Conservation (phyloP, 768 basidiomycete genomes). For the Pulveroboletus sp. region DNA sequence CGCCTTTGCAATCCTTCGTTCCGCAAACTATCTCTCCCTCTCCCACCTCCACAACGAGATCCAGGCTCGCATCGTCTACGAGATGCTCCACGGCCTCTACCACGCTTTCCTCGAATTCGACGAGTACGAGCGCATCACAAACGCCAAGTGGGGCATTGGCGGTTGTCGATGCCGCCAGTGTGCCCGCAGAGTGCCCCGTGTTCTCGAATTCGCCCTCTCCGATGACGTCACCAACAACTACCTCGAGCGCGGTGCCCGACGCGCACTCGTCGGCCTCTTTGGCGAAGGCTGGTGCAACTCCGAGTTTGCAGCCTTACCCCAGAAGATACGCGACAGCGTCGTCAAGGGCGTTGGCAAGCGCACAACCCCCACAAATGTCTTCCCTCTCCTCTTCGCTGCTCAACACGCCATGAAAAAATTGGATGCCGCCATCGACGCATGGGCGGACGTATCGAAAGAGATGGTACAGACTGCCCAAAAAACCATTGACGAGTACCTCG, state of each 20-base stretch:
- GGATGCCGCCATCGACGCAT: constrained; percentile 52
- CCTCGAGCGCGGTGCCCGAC: constrained; percentile 67
- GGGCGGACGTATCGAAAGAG: constrained; percentile 40
- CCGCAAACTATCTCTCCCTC: constrained; percentile 76
- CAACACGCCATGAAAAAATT: constrained; percentile 58
- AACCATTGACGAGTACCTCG: constrained; percentile 58
- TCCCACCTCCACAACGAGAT: constrained; percentile 72
- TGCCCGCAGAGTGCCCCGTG: constrained; percentile 70
- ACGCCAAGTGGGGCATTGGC: constrained; percentile 75
- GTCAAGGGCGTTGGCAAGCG: constrained; percentile 71
- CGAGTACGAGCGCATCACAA: constrained; percentile 73
- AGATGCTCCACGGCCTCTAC: constrained; percentile 88
- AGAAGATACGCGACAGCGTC: constrained; percentile 60
- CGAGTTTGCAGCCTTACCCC: constrained; percentile 72
- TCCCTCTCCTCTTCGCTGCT: constrained; percentile 64
- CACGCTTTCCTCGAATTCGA: constrained; percentile 77
- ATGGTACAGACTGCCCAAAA: constrained; percentile 65
- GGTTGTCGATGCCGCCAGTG: constrained; percentile 86
- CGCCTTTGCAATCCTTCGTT: constrained; percentile 83
- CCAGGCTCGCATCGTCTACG: constrained; percentile 77
- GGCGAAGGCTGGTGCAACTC: constrained; percentile 85
- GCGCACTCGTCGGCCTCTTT: constrained; percentile 78
- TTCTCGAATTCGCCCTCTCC: constrained; percentile 74
- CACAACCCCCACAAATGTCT: constrained; percentile 63
- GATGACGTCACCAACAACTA: constrained; percentile 74